These are phyloP conservation scores for Rhododendron vialii DNA, from an alignment of 148 eudicot species.

Conservation along the genomic window DNA sequence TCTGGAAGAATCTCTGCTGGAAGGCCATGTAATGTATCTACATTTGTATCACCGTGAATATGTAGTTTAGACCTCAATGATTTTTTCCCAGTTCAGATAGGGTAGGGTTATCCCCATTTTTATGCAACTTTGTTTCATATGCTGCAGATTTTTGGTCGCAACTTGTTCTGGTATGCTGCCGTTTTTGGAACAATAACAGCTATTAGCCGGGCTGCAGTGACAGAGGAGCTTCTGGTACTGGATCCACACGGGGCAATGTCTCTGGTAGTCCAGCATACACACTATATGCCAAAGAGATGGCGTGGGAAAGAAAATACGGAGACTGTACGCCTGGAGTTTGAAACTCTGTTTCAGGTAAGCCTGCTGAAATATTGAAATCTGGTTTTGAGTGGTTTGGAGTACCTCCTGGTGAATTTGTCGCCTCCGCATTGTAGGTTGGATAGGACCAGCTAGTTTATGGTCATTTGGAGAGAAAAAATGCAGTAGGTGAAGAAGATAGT, in stretches of 20 bases:
- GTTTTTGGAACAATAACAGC: slow-evolving; percentile 93
- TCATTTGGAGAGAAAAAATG: not conserved
- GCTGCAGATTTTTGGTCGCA: slow-evolving; percentile 88
- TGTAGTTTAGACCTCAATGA: not conserved
- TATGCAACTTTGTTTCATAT: slow-evolving; percentile 3
- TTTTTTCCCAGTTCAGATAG: not conserved
- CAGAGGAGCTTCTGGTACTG: slow-evolving; percentile 75
- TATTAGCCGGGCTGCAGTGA: slow-evolving; percentile 73
- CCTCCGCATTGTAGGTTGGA: not conserved
- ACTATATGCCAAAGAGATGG: slow-evolving; percentile 91
- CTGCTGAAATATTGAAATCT: slow-evolving; percentile 2
- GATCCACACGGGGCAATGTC: slow-evolving; percentile 90
- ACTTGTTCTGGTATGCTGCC: slow-evolving; percentile 97
- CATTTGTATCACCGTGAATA: not conserved
- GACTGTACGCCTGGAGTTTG: slow-evolving; percentile 65
- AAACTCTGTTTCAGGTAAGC: slow-evolving; percentile 85
- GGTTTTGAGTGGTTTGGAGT: not conserved
- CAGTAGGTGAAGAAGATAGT: not conserved
- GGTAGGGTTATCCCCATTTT: not conserved
- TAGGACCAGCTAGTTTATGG: not conserved
- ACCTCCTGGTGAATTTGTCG: not conserved
- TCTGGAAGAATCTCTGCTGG: slow-evolving; percentile 88
- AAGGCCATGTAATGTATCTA: slow-evolving; percentile 87
- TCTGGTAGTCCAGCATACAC: slow-evolving; percentile 75
- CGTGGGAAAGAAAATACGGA: slow-evolving; percentile 87